Conservation (phyloP, 2,329 filamentous ascomycete genomes). For the Trichoderma sp. region DNA sequence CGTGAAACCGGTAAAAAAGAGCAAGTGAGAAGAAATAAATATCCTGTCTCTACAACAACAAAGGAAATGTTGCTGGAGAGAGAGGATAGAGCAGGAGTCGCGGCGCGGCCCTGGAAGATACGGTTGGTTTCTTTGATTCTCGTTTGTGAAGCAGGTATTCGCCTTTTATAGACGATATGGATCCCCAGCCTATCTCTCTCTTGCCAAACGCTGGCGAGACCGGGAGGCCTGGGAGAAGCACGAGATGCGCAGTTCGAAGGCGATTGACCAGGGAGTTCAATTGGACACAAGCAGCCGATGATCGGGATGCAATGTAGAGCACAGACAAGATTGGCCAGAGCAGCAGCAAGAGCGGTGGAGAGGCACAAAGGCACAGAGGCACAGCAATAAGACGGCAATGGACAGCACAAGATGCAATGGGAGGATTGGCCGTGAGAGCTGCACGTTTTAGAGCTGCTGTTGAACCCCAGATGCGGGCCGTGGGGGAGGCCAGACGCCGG, state of each 20-base stretch:
- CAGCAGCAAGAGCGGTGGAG: background rate
- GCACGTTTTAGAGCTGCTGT: conserved; percentile 1
- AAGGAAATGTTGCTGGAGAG: background rate
- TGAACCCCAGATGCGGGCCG: conserved; percentile 12
- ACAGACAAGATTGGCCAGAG: background rate
- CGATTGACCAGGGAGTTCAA: background rate
- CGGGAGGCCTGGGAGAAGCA: background rate
- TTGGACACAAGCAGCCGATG: background rate
- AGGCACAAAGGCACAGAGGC: background rate
- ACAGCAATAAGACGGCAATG: background rate
- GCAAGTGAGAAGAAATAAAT: background rate
- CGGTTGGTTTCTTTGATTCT: background rate
- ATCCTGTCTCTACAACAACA: background rate
- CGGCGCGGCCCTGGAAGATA: background rate
- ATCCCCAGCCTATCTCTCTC: background rate
- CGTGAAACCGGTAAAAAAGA: background rate
- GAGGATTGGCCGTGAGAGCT: background rate
- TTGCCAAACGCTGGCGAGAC: background rate
- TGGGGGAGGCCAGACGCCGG: background rate
- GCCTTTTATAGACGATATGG: background rate
- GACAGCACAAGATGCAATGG: background rate
- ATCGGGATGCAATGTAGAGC: background rate
- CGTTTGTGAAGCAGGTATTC: background rate
- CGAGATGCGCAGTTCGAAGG: background rate
- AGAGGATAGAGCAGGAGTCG: background rate